Evolutionary conservation across 305 asterid species (phyloP), one percentile per base, ranked within the genome.

Genomic region (Fraxinus dipetala): DNA sequence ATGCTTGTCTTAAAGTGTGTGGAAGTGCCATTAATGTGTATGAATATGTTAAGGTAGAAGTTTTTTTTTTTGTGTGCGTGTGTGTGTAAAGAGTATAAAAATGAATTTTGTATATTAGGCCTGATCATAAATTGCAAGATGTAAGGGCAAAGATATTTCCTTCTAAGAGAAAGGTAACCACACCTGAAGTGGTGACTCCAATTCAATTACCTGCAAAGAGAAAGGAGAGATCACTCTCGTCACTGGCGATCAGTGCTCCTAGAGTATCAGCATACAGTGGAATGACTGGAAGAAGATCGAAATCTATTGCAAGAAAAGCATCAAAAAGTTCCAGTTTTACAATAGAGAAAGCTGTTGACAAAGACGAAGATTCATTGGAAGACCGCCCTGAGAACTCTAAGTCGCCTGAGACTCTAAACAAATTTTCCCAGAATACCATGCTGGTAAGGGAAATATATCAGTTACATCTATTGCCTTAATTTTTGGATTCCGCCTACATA

Each of bases 221-320:
- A 86, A 96, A 96, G 88, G 99, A 96, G 90, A 90, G 97, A 85
- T 96, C 98, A 30, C 98, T 96, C 78, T 96, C 99, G 8, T 91
- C 98, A 20, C 85, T 96, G 91, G 99, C 92, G 76, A 95, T 96
- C 77, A 94, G 91, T 90, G 91, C 99, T 77, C 99, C 99, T 26
- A 91, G 97, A 86, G 98, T 94, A 78, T 90, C 99, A 80, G 31
- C 97, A 14, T 96, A 92, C 85, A 80, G 88, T 79, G 97, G 98
- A 81, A 85, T 92, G 93, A 94, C 99, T 1, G 98, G 99, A 84
- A 87, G 95, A 89, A 90, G 99, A 83, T 93, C 98, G 81, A 96
- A 93, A 83, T 91, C 93, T 48, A 89, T 80, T 38, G 92, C 97
- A 40, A 90, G 99, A 87, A 96, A 96, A 89, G 89, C 96, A 79